Evolutionary conservation across 345 rosid species (phyloP).

Genomic region (Erucastrum elatum): DNA sequence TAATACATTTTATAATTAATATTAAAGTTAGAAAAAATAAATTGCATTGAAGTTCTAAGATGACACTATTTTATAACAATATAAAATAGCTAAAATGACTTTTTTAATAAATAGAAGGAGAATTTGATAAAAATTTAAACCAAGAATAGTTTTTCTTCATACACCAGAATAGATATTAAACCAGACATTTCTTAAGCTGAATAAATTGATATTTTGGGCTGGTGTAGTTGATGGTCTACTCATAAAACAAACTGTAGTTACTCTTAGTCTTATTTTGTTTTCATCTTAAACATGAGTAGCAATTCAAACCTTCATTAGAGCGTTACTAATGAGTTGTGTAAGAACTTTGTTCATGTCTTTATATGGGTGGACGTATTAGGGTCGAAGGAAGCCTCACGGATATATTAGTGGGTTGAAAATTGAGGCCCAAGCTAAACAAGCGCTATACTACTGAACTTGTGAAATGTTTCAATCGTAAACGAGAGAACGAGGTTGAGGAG

Average conservation of each 20-base stretch:
- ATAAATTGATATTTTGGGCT: neutral
- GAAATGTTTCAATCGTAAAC: neutral
- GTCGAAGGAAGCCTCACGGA: neutral
- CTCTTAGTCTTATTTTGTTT: neutral
- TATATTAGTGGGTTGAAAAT: constrained; percentile 1
- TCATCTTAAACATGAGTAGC: neutral
- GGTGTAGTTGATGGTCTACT: neutral
- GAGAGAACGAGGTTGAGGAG: neutral
- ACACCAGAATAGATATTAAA: neutral
- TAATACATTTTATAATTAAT: no score
- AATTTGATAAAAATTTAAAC: neutral
- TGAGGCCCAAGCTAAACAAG: constrained; percentile 2
- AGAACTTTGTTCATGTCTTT: no score
- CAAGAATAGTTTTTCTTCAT: neutral
- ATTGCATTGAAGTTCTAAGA: no score
- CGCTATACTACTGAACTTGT: neutral
- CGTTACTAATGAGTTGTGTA: no score
- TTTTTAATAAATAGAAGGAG: neutral
- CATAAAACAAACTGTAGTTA: neutral
- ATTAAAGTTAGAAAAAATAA: no score
- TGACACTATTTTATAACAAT: no score
- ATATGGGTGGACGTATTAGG: neutral
- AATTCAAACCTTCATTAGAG: neutral
- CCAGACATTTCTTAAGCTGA: neutral
- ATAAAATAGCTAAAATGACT: no score